These are phyloP conservation scores for Blepharisma undulans DNA, from an alignment of 169 alveolate genomes.

Conservation along the genomic window DNA sequence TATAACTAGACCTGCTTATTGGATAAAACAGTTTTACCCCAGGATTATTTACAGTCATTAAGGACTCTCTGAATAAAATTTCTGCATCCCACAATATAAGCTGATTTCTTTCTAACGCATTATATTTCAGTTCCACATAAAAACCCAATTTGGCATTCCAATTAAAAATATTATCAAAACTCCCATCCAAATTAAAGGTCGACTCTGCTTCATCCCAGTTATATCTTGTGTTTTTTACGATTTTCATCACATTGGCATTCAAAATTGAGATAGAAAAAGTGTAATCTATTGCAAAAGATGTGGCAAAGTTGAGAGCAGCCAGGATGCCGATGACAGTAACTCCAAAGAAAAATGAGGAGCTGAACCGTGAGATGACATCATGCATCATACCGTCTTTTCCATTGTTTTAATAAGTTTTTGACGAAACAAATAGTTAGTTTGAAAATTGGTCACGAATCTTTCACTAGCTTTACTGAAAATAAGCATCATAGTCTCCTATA, in stretches of 20 bases:
- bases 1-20: not conserved
- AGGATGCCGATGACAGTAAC: not conserved
- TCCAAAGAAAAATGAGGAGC: conserved; percentile 38
- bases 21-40: not conserved
- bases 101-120: not conserved
- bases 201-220: conserved; percentile 36
- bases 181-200: not conserved
- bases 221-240: not conserved
- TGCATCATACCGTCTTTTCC: conserved; percentile 42
- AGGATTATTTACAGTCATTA: not conserved
- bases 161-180: not conserved
- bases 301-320: not conserved
- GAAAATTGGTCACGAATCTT: too few relatives aligned
- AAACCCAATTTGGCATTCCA: conserved; percentile 32
- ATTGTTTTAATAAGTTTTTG: too few relatives aligned
- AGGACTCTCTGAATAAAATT: not conserved
- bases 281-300: not conserved
- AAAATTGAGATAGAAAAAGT: not conserved
- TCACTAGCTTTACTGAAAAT: too few relatives aligned
- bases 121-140: conserved; percentile 23
- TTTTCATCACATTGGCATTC: not conserved
- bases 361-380: conserved; percentile 36
- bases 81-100: conserved; percentile 27
- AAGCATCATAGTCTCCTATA: too few relatives aligned
- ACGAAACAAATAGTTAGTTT: too few relatives aligned